Evolutionary conservation across 1,284 basidiomycete species (phyloP).

Genomic region (Phaffia rhodozyma): DNA sequence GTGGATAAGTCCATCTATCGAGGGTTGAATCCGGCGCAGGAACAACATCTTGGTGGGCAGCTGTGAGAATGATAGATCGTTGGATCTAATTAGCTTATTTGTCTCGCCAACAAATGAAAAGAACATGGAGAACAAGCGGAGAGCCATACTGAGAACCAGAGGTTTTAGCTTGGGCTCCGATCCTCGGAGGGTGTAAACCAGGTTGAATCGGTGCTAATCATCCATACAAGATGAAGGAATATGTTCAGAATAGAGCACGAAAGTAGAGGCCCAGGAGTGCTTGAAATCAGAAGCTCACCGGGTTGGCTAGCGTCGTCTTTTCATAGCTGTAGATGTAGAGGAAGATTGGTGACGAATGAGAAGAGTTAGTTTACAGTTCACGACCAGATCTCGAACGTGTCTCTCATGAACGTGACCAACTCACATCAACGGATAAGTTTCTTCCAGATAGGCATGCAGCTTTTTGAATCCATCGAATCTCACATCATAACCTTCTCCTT

Average conservation of each 20-base stretch:
- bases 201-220: conserved; percentile 1
- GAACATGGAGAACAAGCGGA: not conserved
- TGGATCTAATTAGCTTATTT: not conserved
- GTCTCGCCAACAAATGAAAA: not conserved
- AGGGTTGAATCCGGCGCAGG: conserved; percentile 14
- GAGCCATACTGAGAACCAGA: conserved; percentile 5
- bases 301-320: conserved; percentile 11
- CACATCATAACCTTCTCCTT: not conserved
- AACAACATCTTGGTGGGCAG: conserved; percentile 13
- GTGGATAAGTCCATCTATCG: conserved; percentile 18
- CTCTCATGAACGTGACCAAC: not conserved
- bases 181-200: conserved; percentile 16
- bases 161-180: conserved; percentile 7
- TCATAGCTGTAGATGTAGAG: not conserved
- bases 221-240: no score
- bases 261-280: not conserved
- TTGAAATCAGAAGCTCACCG: not conserved
- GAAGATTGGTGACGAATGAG: not conserved
- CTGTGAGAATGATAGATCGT: not conserved
- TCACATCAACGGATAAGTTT: conserved; percentile 11
- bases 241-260: not conserved
- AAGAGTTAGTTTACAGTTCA: not conserved
- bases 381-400: no score
- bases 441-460: conserved; percentile 10
- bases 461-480: conserved; percentile 8